Evolutionary conservation across 441 rosid species (phyloP).

Genomic region (Erodium texanum): DNA sequence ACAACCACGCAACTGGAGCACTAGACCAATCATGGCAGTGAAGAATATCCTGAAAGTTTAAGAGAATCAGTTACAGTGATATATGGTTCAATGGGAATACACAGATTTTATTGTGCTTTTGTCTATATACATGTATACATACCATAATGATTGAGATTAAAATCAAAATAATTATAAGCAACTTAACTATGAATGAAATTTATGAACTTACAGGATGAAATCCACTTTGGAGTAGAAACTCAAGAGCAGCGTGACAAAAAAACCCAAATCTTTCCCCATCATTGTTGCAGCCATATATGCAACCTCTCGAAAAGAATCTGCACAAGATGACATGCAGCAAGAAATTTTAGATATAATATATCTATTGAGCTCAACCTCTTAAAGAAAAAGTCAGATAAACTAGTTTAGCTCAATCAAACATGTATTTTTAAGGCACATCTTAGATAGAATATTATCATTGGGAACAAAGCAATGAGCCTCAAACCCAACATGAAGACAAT

Average conservation of each 20-base stretch:
- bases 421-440: no score
- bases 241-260: constrained; percentile 96
- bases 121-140: not conserved
- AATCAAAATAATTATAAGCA: constrained; percentile 2
- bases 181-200: constrained; percentile 7
- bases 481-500: not conserved
- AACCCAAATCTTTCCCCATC: constrained; percentile 84
- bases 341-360: not conserved
- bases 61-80: constrained; percentile 16
- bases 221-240: constrained; percentile 81
- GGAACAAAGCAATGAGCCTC: not conserved
- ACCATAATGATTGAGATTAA: not conserved
- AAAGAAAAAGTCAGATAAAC: no score
- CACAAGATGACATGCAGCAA: constrained; percentile 17
- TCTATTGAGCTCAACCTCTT: no score
- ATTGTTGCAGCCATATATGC: constrained; percentile 70
- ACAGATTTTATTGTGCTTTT: constrained; percentile 1
- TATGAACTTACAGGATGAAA: constrained; percentile 65
- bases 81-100: constrained; percentile 6
- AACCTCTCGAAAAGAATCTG: constrained; percentile 66
- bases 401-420: no score
- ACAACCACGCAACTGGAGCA: constrained; percentile 85
- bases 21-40: constrained; percentile 98
- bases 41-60: constrained; percentile 67
- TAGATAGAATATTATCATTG: no score